Evolutionary conservation across 148 eudicot species (phyloP).

Genomic region (Chenopodium album): DNA sequence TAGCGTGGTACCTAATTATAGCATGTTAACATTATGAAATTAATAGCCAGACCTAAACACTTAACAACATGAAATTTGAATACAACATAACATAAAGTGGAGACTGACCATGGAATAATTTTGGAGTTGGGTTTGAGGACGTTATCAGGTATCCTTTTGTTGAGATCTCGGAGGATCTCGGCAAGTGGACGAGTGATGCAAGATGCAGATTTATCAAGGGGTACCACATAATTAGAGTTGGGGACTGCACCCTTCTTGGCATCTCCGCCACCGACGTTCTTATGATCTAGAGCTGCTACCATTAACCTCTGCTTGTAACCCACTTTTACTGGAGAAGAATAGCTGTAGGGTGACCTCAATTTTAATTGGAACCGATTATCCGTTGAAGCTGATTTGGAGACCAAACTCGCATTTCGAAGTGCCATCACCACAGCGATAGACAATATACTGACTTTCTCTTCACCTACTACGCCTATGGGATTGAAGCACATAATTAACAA

Average conservation of each 20-base stretch:
- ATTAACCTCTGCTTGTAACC: not conserved
- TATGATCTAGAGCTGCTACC: slow-evolving; percentile 38
- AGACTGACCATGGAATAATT: slow-evolving; percentile 63
- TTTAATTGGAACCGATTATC: not conserved
- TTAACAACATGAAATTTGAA: not conserved
- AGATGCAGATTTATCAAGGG: slow-evolving; percentile 63
- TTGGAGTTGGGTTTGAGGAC: slow-evolving; percentile 47
- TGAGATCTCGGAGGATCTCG: slow-evolving; percentile 87
- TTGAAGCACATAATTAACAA: no score
- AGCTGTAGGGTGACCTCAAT: not conserved
- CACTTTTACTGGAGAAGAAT: slow-evolving; percentile 8
- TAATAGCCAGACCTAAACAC: not conserved
- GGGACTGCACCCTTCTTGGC: slow-evolving; percentile 44
- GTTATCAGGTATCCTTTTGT: slow-evolving; percentile 82
- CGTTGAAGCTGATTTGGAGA: slow-evolving; percentile 18
- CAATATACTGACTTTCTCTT: slow-evolving; percentile 17
- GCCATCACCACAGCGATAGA: slow-evolving; percentile 29
- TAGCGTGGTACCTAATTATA: slow-evolving; percentile 75
- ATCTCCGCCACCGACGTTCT: slow-evolving; percentile 27
- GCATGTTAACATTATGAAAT: not conserved
- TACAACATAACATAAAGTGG: not conserved
- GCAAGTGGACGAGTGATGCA: slow-evolving; percentile 84
- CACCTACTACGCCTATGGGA: slow-evolving; percentile 20
- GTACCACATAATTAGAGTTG: slow-evolving; percentile 81
- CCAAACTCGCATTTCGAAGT: slow-evolving; percentile 23